Evolutionary conservation across 768 basidiomycete species (phyloP).

Genomic region (Xerocomellus amylosporus): DNA sequence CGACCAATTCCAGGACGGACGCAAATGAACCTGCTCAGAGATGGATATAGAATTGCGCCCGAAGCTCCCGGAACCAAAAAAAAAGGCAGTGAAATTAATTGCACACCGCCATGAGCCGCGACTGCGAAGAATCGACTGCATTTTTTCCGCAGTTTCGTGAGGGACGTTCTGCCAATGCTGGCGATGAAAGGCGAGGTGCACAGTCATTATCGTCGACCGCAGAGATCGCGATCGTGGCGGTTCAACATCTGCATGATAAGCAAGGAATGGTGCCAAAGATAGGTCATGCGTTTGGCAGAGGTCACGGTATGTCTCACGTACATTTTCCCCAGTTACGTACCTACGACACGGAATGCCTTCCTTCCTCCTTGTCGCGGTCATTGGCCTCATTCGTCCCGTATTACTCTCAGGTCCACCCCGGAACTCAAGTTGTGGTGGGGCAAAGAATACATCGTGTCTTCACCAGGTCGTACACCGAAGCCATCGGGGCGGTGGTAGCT

Average conservation of each 20-base stretch:
- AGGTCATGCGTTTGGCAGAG: background rate
- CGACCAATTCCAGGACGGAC: background rate
- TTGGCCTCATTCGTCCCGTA: background rate
- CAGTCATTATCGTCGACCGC: constrained; percentile 1
- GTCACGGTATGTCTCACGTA: constrained; percentile 8
- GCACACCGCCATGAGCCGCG: background rate
- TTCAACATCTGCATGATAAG: background rate
- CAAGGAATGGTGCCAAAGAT: background rate
- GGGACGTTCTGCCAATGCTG: background rate
- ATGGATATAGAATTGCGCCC: constrained; percentile 18
- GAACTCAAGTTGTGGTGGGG: background rate
- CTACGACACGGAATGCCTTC: constrained; percentile 5
- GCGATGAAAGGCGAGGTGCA: background rate
- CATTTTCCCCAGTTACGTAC: constrained; percentile 18
- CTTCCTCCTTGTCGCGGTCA: constrained; percentile 3
- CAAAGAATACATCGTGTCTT: background rate
- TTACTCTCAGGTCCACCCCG: background rate
- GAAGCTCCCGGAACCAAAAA: constrained; percentile 5
- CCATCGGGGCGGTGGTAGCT: background rate
- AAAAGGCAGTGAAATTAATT: constrained; percentile 13
- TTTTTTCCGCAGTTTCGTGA: background rate
- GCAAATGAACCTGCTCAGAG: background rate
- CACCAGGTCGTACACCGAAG: background rate
- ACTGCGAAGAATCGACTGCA: constrained; percentile 11
- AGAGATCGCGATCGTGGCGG: constrained; percentile 8